These are phyloP conservation scores for Calvatia gigantea DNA, from an alignment of 768 basidiomycete species.

Conservation along the genomic window DNA sequence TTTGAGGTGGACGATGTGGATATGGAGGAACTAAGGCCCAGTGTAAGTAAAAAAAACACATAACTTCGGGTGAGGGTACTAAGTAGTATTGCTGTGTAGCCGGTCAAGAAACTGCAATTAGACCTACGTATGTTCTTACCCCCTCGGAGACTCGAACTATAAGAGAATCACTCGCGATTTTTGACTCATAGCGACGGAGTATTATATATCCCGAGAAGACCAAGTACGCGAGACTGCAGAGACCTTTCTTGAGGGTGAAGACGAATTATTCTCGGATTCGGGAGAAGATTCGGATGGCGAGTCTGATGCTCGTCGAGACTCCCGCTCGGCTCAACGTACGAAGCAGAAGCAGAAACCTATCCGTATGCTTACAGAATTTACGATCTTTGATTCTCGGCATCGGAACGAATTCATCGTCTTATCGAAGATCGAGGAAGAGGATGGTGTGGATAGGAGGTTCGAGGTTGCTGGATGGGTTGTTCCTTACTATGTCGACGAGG, in stretches of 20 bases:
- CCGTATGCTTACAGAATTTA: constrained; percentile 51
- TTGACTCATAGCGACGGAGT: constrained; percentile 2
- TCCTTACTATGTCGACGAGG: constrained; percentile 39
- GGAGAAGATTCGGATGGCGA: not conserved
- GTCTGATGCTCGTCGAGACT: not conserved
- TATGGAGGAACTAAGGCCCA: too few species aligned
- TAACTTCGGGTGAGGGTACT: not conserved
- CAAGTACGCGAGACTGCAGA: not conserved
- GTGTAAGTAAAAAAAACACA: not conserved
- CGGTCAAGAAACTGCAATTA: constrained; percentile 6
- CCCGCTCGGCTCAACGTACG: not conserved
- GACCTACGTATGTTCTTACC: constrained; percentile 9
- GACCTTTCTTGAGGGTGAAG: constrained; percentile 9
- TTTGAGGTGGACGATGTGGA: not conserved
- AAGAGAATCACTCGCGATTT: not conserved
- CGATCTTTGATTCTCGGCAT: constrained; percentile 54
- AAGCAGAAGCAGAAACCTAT: constrained; percentile 12
- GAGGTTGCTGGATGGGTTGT: constrained; percentile 55
- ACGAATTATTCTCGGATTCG: not conserved
- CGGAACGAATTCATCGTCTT: constrained; percentile 45
- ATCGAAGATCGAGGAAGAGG: constrained; percentile 40
- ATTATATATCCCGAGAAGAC: not conserved
- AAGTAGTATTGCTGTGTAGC: not conserved
- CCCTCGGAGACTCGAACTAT: not conserved
- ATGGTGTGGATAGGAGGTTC: constrained; percentile 36